Evolutionary conservation across 2,329 filamentous ascomycete species (phyloP).

Genomic region (Arthroderma uncinatum): DNA sequence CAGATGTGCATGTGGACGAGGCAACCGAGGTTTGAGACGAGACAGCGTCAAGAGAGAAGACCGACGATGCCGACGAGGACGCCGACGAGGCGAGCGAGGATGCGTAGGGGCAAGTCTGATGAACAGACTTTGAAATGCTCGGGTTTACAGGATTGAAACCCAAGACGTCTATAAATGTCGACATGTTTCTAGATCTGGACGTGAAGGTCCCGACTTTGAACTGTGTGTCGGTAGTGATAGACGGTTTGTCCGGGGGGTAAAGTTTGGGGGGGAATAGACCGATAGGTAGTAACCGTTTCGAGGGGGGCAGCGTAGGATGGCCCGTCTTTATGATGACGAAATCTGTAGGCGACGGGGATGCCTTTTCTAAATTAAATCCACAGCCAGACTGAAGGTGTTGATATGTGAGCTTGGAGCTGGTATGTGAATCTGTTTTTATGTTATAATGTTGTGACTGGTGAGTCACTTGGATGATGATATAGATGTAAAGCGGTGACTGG

Average conservation of each 20-base stretch:
- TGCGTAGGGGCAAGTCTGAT: constrained; percentile 43
- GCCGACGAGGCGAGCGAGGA: constrained; percentile 62
- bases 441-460: neutral
- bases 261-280: constrained; percentile 13
- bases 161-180: constrained; percentile 34
- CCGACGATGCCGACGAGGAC: constrained; percentile 64
- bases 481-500: neutral
- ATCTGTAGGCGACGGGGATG: constrained; percentile 15
- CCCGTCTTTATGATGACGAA: constrained; percentile 13
- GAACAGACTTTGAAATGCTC: constrained; percentile 25
- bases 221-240: neutral
- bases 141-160: constrained; percentile 32
- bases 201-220: neutral
- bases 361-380: constrained; percentile 9
- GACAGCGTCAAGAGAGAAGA: constrained; percentile 58
- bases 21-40: constrained; percentile 56
- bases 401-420: neutral
- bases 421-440: constrained; percentile 2
- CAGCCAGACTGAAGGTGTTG: constrained; percentile 11
- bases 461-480: neutral
- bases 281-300: constrained; percentile 14
- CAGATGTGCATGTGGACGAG: constrained; percentile 53
- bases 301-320: constrained; percentile 7
- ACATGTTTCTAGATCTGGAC: constrained; percentile 26
- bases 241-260: constrained; percentile 1